phyloP scores from a whole-genome alignment of 257 asterid species.

The Verbena officinalis region DNA sequence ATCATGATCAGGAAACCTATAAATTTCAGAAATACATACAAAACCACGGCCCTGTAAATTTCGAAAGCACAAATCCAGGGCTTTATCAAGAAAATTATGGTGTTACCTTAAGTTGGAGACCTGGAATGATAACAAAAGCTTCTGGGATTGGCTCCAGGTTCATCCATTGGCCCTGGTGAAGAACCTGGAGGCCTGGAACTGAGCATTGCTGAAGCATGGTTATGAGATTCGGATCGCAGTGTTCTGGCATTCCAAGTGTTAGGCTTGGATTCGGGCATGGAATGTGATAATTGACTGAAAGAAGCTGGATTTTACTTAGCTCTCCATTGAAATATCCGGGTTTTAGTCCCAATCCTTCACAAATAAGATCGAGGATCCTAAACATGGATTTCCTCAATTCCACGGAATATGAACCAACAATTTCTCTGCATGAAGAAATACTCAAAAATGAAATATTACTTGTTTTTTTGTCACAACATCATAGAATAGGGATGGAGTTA shows the following conservation, averaged over 20 bases:
- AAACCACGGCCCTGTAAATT: neutral
- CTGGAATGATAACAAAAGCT: slow-evolving; percentile 50
- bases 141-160: slow-evolving; percentile 45
- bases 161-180: slow-evolving; percentile 56
- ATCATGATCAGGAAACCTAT: too few species aligned
- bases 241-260: slow-evolving; percentile 67
- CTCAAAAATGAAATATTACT: too few species aligned
- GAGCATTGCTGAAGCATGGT: slow-evolving; percentile 60
- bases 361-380: slow-evolving; percentile 47
- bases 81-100: neutral
- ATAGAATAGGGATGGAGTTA: too few species aligned
- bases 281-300: slow-evolving; percentile 67
- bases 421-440: slow-evolving; percentile 36
- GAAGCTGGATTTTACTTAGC: slow-evolving; percentile 41
- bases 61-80: neutral
- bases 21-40: too few species aligned
- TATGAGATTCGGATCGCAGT: slow-evolving; percentile 66
- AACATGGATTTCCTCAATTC: slow-evolving; percentile 44
- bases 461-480: too few species aligned
- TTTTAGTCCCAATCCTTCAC: slow-evolving; percentile 57
- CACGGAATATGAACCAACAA: slow-evolving; percentile 45
- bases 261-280: slow-evolving; percentile 77
- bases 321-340: slow-evolving; percentile 43
- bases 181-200: slow-evolving; percentile 51
- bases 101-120: slow-evolving; percentile 49